A percentile compares a stretch with the other conserved stretches of the same genome.
Conservation (phyloP, 2,329 filamentous ascomycete genomes). For the Fusarium subglutinans region DNA sequence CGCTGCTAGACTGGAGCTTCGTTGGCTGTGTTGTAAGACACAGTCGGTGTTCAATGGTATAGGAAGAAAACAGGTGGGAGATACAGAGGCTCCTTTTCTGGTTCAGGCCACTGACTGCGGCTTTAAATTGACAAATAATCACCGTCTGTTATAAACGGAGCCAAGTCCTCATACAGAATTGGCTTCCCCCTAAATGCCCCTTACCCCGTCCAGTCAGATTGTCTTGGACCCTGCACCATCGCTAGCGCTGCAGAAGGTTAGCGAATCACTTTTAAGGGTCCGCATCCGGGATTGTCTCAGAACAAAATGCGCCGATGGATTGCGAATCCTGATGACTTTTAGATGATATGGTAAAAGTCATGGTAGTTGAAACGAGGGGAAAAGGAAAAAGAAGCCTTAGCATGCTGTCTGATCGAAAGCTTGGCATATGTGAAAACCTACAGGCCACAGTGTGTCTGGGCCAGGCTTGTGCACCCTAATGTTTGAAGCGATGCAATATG, state of each 20-base stretch:
- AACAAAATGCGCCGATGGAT: constrained; percentile 22
- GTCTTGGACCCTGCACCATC: constrained; percentile 39
- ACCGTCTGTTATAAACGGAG: constrained; percentile 1
- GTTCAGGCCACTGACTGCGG: not conserved
- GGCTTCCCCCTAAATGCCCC: constrained; percentile 27
- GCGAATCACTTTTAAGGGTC: constrained; percentile 28
- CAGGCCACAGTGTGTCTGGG: constrained; percentile 2
- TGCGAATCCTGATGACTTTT: constrained; percentile 1
- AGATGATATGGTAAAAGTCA: not conserved
- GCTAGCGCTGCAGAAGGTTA: constrained; percentile 24
- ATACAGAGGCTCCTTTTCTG: not conserved
- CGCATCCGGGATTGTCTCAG: constrained; percentile 18
- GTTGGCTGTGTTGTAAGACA: not conserved
- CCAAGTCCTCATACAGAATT: constrained; percentile 11
- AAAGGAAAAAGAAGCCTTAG: constrained; percentile 4
- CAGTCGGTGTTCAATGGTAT: not conserved
- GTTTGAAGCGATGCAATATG: not conserved
- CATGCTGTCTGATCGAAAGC: not conserved
- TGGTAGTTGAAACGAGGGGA: not conserved
- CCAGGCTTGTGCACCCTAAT: not conserved
- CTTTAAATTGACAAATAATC: not conserved
- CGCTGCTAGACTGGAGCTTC: not conserved
- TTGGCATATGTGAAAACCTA: not conserved
- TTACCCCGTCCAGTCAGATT: constrained; percentile 17
- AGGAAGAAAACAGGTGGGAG: not conserved